Base-by-base conservation (phyloP, 164 flowering plant species). In the Liriodendron chinense region DNA sequence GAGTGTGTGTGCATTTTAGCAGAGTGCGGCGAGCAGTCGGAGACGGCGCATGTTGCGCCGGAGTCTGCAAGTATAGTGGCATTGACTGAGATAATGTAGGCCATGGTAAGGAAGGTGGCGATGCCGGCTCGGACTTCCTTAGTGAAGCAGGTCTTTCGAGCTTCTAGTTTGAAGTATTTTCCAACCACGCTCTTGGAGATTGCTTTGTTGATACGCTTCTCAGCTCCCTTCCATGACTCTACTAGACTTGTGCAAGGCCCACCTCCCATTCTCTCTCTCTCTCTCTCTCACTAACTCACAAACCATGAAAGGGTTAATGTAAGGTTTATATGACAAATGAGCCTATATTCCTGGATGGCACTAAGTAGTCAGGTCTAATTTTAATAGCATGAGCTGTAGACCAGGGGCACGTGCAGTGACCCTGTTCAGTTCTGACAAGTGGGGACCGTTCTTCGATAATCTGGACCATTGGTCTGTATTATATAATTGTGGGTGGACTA, bases 81-180 rank as follows among this genome's bases (percentile, higher is more conserved):
- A 69, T 94, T 94, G 71, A 91, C 92, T 23, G 92, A 82, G 78
- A 94, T 88, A 77, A 94, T 91, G 73, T 91, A 92, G 7, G 93
- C 96, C 98, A 92, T 94, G 57, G 98, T 91, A 72, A 92, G 87
- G 75, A 91, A 94, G 1, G 97, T 94, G 76, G 98, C 94, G 0
- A 93, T 88, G 49, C 86, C 97, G 0, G 97, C 94, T 0, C 93
- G 89, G n/a, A 94, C 72, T 71, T 91, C 96, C 48, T n/a, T 83
- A 0, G 94, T 91, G 82, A 94, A 92, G 47, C 85, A 80, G 69
- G 80, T 92, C 73, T 86, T 92, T 62, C 96, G 79, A 0, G 84
- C 91, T 28, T 92, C 92, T 16, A 92, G 69, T 85, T 92, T 90
- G 94, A 91, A 94, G 83, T 82, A 88, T 57, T 69, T 87, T 1